Conservation (phyloP, 306 rosid species). For the Prosopis cineraria region DNA sequence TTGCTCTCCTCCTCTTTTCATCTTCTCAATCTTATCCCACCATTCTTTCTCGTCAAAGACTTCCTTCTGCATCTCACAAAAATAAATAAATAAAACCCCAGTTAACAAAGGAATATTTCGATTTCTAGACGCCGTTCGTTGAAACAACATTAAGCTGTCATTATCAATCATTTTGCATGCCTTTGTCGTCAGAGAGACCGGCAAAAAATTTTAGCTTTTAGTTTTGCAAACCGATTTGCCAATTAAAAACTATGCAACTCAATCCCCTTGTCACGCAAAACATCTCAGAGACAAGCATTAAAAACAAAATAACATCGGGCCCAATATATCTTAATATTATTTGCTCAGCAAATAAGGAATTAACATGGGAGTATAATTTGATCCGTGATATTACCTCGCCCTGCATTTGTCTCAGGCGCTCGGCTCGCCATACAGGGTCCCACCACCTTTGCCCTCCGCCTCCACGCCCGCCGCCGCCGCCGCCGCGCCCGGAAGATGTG, state of each 20-base stretch:
- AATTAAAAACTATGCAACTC: neutral
- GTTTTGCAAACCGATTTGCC: neutral
- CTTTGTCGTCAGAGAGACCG: no score
- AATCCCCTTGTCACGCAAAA: neutral
- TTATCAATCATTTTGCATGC: neutral
- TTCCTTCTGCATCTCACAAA: slow-evolving; percentile 61
- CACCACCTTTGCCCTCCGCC: slow-evolving; percentile 96
- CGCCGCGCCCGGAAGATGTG: slow-evolving; percentile 47
- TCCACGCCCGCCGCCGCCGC: slow-evolving; percentile 62
- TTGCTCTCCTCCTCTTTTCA: slow-evolving; percentile 72
- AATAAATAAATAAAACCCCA: neutral
- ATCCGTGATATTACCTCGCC: slow-evolving; percentile 52
- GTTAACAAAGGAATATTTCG: neutral
- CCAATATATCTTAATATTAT: neutral
- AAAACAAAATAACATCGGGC: neutral
- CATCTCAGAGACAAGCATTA: neutral
- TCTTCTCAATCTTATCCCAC: slow-evolving; percentile 78
- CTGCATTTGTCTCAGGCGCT: slow-evolving; percentile 71
- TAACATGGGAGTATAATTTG: neutral
- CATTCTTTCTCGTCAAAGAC: slow-evolving; percentile 77
- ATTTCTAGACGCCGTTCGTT: neutral
- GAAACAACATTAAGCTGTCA: slow-evolving; percentile 1
- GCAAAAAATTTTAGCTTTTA: neutral
- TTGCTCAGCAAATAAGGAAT: neutral
- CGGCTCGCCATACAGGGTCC: slow-evolving; percentile 99